Base-by-base conservation (phyloP, 2,329 filamentous ascomycete species). In the Corinectria fuckeliana region DNA sequence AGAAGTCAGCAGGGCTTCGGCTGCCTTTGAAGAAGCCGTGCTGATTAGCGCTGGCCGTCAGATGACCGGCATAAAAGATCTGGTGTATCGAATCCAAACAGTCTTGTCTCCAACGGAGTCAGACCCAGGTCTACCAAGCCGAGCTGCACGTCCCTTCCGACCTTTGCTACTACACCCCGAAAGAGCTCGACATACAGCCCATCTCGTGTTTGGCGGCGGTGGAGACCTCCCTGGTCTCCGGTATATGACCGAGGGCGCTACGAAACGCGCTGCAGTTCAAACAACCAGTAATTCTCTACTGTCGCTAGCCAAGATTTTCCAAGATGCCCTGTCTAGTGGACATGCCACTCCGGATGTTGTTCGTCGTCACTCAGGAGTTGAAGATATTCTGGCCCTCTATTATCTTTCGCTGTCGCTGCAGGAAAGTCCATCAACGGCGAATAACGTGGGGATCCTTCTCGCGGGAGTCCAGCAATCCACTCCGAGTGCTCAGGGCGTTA, bases 371-470 rank as follows among this genome's bases (percentile, higher is more conserved):
- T 88, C 90, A 42, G 91, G 92, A 1, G 92, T 98, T 21, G 88
- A 92, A 39, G 95, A 99, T 71, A 98, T 99, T 34, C 78, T 99
- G 32, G 92, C 93, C 2, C 84, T 99, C 11, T 99, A 99, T 75
- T 99, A 99, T 71, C 82, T 99, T 3, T 99, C 95, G 0, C 80
- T 99, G 3, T 96, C 95, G 0, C 82, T 99, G 2, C 95, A 97
- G 64, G 93, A 95, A 47, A 98, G 95, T 69, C 95, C 95, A 2
- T 99, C 95, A 0, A 99, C 95, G 0, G 95, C 95, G 1, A 99
- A 99, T 74, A 99, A 99, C 73, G 93, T 99, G 11, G 95, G 95
- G 3, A 99, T 99, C 55, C 82, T 99, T 25, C 86, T 99, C n/a
- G 95, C 95, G 5, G 92, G 95, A 56, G 91, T 98, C 18, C 95